A percentile compares a stretch with the other conserved stretches of the same genome.
phyloP scores from a whole-genome alignment of 768 basidiomycete genomes.

The Ephemerocybe angulata region DNA sequence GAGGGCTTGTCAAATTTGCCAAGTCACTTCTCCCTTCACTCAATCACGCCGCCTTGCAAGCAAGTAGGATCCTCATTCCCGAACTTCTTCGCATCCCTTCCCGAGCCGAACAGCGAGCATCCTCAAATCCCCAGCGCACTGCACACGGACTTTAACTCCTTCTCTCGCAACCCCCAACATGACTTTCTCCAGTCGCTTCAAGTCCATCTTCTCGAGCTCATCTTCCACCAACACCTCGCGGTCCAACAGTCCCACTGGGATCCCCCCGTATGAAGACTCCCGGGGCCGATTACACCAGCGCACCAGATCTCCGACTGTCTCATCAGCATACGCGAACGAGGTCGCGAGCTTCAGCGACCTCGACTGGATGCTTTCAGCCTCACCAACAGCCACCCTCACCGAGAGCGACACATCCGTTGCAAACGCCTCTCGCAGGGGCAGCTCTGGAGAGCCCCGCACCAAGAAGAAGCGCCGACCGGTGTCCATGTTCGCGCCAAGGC shows the following conservation, averaged over 20 bases:
- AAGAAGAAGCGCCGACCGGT: background rate
- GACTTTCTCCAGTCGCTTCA: background rate
- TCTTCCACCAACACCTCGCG: background rate
- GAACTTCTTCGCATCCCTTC: no score
- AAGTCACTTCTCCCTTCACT: no score
- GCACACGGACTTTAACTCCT: no score
- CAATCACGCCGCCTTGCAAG: no score
- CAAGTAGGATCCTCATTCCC: no score
- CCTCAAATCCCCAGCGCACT: no score
- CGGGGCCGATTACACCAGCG: background rate
- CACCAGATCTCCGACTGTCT: background rate
- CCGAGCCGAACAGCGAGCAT: no score
- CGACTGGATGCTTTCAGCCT: background rate
- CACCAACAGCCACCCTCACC: background rate
- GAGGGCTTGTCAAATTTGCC: no score
- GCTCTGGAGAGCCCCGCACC: background rate
- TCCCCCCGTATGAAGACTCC: background rate
- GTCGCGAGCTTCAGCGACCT: background rate
- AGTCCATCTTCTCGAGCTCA: background rate
- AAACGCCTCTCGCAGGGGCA: background rate
- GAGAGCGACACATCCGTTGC: background rate
- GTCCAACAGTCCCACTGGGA: background rate
- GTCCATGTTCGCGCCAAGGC: background rate
- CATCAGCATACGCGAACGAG: background rate
- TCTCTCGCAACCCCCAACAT: no score